These are phyloP conservation scores for Rutstroemia sp. DNA, from an alignment of 2,329 filamentous ascomycete species.

Conservation along the genomic window DNA sequence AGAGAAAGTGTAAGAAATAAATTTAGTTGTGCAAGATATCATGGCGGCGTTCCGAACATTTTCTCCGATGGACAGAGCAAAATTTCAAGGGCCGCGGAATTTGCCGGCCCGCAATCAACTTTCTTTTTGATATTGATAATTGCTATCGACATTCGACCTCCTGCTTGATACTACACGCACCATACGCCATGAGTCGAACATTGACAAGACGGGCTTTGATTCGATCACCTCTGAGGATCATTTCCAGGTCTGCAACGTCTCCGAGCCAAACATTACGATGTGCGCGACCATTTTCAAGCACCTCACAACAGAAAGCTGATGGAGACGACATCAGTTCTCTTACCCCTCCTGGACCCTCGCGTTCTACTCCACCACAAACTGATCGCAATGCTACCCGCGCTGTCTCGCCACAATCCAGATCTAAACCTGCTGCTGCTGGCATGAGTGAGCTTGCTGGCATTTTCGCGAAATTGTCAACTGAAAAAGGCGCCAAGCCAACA, in stretches of 20 bases:
- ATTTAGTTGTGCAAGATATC: slow-evolving; percentile 14
- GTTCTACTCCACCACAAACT: neutral
- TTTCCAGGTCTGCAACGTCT: slow-evolving; percentile 11
- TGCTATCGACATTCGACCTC: neutral
- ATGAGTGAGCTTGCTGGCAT: neutral
- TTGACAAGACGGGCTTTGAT: slow-evolving; percentile 24
- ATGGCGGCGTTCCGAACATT: slow-evolving; percentile 21
- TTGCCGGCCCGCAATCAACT: slow-evolving; percentile 19
- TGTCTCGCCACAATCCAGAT: neutral
- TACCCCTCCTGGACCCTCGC: neutral
- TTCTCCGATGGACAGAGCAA: slow-evolving; percentile 16
- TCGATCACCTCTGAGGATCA: slow-evolving; percentile 18
- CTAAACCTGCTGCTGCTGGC: neutral
- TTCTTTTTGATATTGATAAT: slow-evolving; percentile 15
- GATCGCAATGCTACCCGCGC: too few relatives aligned
- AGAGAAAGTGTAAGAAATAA: slow-evolving; percentile 12
- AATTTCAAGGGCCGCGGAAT: slow-evolving; percentile 11
- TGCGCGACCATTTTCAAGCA: slow-evolving; percentile 30
- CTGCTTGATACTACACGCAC: neutral
- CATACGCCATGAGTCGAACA: slow-evolving; percentile 26
- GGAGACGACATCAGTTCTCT: neutral
- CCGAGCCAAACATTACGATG: slow-evolving; percentile 13
- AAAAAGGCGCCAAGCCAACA: neutral
- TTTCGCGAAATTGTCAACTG: neutral
- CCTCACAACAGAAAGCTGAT: slow-evolving; percentile 19